phyloP scores from a whole-genome alignment of 2,329 filamentous ascomycete species.

The Cercospora sesami region DNA sequence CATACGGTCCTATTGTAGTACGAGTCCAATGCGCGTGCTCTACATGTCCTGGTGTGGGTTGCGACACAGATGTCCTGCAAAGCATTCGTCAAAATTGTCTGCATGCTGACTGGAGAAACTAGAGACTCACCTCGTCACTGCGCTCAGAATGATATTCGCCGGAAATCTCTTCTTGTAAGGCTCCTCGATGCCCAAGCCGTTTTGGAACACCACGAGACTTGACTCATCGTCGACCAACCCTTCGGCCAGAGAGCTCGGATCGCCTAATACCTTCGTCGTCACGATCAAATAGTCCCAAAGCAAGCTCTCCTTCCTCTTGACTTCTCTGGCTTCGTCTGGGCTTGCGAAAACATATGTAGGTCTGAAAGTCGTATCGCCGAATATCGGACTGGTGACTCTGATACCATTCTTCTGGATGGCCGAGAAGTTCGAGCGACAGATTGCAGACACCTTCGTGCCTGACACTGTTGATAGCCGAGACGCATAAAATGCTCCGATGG shows the following conservation, averaged over 20 bases:
- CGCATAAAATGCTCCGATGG: conserved; percentile 70
- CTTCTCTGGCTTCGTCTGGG: conserved; percentile 55
- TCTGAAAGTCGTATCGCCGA: conserved; percentile 65
- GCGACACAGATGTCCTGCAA: conserved; percentile 64
- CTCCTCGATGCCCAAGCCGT: conserved; percentile 69
- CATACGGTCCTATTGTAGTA: conserved; percentile 67
- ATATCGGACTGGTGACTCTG: conserved; percentile 62
- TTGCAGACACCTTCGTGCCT: conserved; percentile 63
- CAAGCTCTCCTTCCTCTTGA: conserved; percentile 33
- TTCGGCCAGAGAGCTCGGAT: conserved; percentile 60
- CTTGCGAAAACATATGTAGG: conserved; percentile 63
- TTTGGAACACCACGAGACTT: conserved; percentile 67
- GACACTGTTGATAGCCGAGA: conserved; percentile 59
- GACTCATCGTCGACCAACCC: conserved; percentile 58
- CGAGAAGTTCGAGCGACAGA: conserved; percentile 71
- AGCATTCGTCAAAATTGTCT: not conserved
- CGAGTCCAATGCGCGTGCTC: conserved; percentile 72
- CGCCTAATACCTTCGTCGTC: conserved; percentile 67
- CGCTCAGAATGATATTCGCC: conserved; percentile 60
- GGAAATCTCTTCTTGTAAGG: conserved; percentile 65
- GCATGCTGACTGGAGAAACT: too few species aligned
- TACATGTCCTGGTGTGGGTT: conserved; percentile 62
- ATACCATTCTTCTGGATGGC: conserved; percentile 63
- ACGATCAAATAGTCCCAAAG: conserved; percentile 67
- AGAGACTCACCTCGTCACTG: conserved; percentile 53